Percentiles rank a stretch among this genome's conserved stretches.
phyloP scores from a whole-genome alignment of 768 basidiomycete species.

The Boletus vermiculosoides region DNA sequence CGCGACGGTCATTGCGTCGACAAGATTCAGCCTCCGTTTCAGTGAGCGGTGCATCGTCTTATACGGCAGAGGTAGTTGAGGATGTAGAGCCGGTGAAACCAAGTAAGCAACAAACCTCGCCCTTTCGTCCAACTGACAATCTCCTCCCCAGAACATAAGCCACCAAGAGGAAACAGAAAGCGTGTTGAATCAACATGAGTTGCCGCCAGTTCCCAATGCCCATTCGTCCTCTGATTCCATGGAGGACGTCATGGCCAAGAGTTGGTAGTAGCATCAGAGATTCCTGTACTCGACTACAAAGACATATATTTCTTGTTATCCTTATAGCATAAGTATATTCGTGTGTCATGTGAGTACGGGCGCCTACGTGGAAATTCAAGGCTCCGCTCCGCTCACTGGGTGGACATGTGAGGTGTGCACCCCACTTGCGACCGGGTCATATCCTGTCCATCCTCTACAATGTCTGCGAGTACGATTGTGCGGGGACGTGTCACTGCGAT shows the following conservation, averaged over 20 bases:
- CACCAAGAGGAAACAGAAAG: conserved; percentile 24
- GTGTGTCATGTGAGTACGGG: background rate
- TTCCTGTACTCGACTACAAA: conserved; percentile 23
- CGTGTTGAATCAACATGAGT: conserved; percentile 19
- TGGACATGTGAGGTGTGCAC: background rate
- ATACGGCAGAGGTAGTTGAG: conserved; percentile 27
- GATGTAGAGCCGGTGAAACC: conserved; percentile 27
- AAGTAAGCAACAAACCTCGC: conserved; percentile 21
- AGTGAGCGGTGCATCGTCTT: conserved; percentile 34
- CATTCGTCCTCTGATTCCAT: background rate
- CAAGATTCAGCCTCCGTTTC: conserved; percentile 31
- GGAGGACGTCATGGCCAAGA: background rate
- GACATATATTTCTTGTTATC: conserved; percentile 29
- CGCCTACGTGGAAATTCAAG: background rate
- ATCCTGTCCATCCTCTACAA: background rate
- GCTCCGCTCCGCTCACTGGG: background rate
- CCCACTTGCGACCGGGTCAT: background rate
- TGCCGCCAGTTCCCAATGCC: background rate
- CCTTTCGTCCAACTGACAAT: background rate
- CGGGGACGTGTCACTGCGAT: background rate
- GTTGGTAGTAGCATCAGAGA: conserved; percentile 10
- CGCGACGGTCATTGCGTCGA: conserved; percentile 28
- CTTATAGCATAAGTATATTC: conserved; percentile 6
- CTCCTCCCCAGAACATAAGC: conserved; percentile 21
- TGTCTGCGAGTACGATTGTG: conserved; percentile 6